phyloP scores from a whole-genome alignment of 805 yeast species.

The Vanderwaltozyma yarrowii region DNA sequence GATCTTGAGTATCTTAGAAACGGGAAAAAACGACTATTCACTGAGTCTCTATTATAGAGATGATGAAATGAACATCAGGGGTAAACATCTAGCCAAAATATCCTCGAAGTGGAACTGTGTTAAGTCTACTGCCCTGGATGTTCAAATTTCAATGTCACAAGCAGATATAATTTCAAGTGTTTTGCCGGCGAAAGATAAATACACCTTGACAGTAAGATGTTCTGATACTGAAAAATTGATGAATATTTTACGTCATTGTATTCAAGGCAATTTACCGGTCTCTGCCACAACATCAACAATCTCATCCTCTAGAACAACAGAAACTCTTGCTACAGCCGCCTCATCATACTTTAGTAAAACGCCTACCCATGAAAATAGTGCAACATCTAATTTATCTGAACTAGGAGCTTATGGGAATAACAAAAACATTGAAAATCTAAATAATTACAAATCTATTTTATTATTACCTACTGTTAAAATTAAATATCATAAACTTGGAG shows the following conservation, averaged over 20 bases:
- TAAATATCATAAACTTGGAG: conserved; percentile 13
- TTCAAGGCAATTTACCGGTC: conserved; percentile 9
- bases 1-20: conserved; percentile 5
- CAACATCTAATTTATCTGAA: conserved; percentile 4
- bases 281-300: conserved; percentile 2
- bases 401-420: not conserved
- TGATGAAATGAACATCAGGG: conserved; percentile 1
- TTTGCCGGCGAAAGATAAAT: conserved; percentile 4
- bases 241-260: conserved; percentile 16
- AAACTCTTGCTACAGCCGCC: conserved; percentile 18
- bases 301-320: conserved; percentile 17
- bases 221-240: conserved; percentile 12
- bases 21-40: conserved; percentile 3
- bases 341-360: conserved; percentile 14
- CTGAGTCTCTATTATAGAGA: conserved; percentile 9
- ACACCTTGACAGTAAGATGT: conserved; percentile 19
- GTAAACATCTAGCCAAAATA: conserved; percentile 12
- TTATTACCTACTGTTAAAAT: conserved; percentile 17
- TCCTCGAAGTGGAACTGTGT: conserved; percentile 14
- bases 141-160: conserved; percentile 18
- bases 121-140: conserved; percentile 25
- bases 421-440: not conserved
- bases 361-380: conserved; percentile 6
- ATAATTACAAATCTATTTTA: conserved; percentile 6
- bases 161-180: conserved; percentile 7